Evolutionary conservation across 129 eudicot genomes (phyloP).

Genomic region (Kitagawia praeruptora): DNA sequence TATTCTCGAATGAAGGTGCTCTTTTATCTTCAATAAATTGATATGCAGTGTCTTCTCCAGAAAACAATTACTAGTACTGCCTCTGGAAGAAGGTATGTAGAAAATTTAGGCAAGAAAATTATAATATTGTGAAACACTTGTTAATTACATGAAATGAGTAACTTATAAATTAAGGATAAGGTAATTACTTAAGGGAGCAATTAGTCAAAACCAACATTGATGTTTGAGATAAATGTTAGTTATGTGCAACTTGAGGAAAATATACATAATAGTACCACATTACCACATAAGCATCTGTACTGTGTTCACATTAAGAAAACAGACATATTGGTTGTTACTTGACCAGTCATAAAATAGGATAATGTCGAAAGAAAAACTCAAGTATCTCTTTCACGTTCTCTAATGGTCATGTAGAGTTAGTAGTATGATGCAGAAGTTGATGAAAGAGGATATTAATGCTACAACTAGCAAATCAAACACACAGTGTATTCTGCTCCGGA

Average conservation of each 20-base stretch:
- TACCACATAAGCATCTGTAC: neutral
- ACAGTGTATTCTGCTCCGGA: neutral
- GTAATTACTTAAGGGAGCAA: neutral
- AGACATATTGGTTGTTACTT: neutral
- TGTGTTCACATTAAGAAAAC: constrained; percentile 1
- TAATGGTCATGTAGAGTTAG: neutral
- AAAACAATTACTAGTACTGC: neutral
- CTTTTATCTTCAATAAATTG: neutral
- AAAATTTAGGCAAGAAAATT: neutral
- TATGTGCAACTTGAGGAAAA: constrained; percentile 3
- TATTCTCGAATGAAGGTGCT: neutral
- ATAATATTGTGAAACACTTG: neutral
- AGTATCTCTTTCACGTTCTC: neutral
- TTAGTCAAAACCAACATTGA: constrained; percentile 3
- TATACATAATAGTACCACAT: neutral
- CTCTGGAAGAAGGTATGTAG: neutral
- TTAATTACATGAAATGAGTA: neutral
- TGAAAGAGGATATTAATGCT: neutral
- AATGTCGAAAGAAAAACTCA: neutral
- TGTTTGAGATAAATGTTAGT: neutral
- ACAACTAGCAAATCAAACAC: neutral
- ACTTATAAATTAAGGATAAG: neutral
- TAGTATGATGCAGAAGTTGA: neutral
- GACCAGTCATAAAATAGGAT: neutral
- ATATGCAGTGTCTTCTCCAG: neutral